These are phyloP conservation scores for Dalbergia cochinchinensis DNA, from an alignment of 306 rosid genomes.

Conservation along the genomic window DNA sequence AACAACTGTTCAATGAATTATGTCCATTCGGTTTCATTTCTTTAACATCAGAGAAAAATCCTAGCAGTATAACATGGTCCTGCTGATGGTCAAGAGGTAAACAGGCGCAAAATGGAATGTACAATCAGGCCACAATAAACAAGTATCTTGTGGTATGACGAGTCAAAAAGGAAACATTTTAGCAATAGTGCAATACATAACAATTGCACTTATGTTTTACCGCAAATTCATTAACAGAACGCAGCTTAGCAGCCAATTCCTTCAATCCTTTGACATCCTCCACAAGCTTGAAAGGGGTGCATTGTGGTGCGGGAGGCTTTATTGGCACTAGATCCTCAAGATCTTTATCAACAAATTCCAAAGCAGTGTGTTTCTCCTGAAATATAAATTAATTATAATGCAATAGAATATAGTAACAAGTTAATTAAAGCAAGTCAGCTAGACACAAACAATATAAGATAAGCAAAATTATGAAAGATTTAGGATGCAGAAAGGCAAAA, in stretches of 20 bases:
- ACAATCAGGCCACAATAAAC: slow-evolving; percentile 24
- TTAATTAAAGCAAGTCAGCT: slow-evolving; percentile 20
- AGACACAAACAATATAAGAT: slow-evolving; percentile 6
- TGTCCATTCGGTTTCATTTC: slow-evolving; percentile 29
- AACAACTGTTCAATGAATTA: slow-evolving; percentile 34
- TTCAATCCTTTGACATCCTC: slow-evolving; percentile 86
- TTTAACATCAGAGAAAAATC: slow-evolving; percentile 12
- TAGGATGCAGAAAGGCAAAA: background rate
- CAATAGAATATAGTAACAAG: background rate
- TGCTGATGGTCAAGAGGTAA: slow-evolving; percentile 13
- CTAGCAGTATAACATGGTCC: slow-evolving; percentile 2
- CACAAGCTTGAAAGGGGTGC: slow-evolving; percentile 84
- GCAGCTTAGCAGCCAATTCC: slow-evolving; percentile 80
- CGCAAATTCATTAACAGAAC: slow-evolving; percentile 83
- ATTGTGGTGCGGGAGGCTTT: slow-evolving; percentile 62
- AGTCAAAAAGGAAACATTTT: slow-evolving; percentile 16
- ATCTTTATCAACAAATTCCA: slow-evolving; percentile 80
- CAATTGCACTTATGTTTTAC: slow-evolving; percentile 53
- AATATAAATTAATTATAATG: slow-evolving; percentile 42
- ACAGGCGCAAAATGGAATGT: slow-evolving; percentile 30
- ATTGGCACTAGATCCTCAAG: slow-evolving; percentile 59
- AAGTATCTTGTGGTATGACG: slow-evolving; percentile 13
- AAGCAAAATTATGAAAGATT: slow-evolving; percentile 23
- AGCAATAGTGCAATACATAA: slow-evolving; percentile 5
- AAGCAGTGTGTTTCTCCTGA: slow-evolving; percentile 70